Evolutionary conservation across 441 rosid species (phyloP).

Genomic region (Adansonia madagascariensis): DNA sequence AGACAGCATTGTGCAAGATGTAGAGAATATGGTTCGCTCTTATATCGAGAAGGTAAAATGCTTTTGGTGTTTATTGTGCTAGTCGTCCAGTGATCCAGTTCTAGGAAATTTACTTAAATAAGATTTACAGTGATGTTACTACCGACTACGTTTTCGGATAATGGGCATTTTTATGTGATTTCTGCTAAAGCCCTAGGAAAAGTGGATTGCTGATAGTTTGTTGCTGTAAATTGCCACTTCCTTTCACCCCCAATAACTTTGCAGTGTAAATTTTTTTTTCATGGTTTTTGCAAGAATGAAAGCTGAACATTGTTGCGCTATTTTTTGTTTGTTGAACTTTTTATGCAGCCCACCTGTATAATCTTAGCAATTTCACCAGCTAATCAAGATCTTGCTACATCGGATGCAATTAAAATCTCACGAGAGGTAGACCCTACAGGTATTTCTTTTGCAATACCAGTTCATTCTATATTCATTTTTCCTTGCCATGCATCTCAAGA

Average conservation of each 20-base stretch:
- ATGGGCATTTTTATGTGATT: neutral
- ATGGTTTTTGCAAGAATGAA: constrained; percentile 21
- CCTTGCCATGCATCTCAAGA: neutral
- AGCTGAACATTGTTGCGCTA: constrained; percentile 19
- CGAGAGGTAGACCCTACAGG: constrained; percentile 98
- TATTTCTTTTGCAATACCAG: constrained; percentile 33
- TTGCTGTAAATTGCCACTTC: constrained; percentile 7
- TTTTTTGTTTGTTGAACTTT: constrained; percentile 33
- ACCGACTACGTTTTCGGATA: neutral
- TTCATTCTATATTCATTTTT: neutral
- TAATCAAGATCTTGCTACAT: constrained; percentile 97
- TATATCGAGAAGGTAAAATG: constrained; percentile 87
- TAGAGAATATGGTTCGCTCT: constrained; percentile 93
- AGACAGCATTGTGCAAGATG: constrained; percentile 86
- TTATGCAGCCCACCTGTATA: constrained; percentile 83
- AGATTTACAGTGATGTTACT: constrained; percentile 1
- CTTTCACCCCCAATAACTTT: neutral
- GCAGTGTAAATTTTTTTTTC: neutral
- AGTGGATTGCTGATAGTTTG: neutral
- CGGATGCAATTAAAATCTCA: constrained; percentile 94
- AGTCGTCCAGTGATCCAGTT: too few species aligned
- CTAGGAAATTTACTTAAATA: neutral
- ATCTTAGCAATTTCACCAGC: constrained; percentile 98
- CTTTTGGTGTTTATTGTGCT: neutral
- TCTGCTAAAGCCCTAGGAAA: neutral